Evolutionary conservation across 768 basidiomycete genomes (phyloP).

Genomic region (Multifurca ochricompacta): DNA sequence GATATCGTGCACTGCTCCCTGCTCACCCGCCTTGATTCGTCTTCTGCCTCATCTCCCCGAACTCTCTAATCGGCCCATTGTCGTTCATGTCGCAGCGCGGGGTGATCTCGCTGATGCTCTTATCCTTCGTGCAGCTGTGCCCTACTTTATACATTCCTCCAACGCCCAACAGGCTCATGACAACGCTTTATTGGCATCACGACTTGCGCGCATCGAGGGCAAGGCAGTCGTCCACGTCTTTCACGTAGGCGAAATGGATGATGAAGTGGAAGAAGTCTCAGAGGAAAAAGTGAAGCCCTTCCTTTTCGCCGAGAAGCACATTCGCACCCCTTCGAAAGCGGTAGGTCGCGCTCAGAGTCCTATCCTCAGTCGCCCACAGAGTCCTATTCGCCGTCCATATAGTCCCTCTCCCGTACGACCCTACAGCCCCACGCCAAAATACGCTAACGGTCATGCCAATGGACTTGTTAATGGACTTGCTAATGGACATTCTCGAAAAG

Average conservation of each 20-base stretch:
- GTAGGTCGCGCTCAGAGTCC: background rate
- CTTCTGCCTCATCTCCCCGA: conserved; percentile 66
- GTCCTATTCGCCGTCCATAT: conserved; percentile 1
- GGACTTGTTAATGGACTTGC: conserved; percentile 29
- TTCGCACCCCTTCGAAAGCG: conserved; percentile 20
- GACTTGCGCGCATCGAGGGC: conserved; percentile 59
- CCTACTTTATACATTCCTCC: conserved; percentile 75
- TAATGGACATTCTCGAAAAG: conserved; percentile 29
- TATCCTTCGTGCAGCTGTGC: conserved; percentile 68
- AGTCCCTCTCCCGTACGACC: conserved; percentile 4
- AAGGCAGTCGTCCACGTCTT: conserved; percentile 86
- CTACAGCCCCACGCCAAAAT: conserved; percentile 7
- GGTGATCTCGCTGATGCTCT: conserved; percentile 69
- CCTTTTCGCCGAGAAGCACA: conserved; percentile 40
- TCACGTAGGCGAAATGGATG: conserved; percentile 37
- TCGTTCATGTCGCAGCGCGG: conserved; percentile 59
- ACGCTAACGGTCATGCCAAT: conserved; percentile 22
- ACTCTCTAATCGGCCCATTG: conserved; percentile 56
- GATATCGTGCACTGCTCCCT: conserved; percentile 50
- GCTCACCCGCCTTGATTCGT: conserved; percentile 44
- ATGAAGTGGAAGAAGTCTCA: conserved; percentile 41
- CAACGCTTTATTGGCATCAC: conserved; percentile 79
- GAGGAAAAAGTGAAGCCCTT: conserved; percentile 56
- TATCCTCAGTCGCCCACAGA: background rate
- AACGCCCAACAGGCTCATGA: conserved; percentile 79